phyloP scores from a whole-genome alignment of 1,284 basidiomycete genomes.

The Pholiota adiposa region DNA sequence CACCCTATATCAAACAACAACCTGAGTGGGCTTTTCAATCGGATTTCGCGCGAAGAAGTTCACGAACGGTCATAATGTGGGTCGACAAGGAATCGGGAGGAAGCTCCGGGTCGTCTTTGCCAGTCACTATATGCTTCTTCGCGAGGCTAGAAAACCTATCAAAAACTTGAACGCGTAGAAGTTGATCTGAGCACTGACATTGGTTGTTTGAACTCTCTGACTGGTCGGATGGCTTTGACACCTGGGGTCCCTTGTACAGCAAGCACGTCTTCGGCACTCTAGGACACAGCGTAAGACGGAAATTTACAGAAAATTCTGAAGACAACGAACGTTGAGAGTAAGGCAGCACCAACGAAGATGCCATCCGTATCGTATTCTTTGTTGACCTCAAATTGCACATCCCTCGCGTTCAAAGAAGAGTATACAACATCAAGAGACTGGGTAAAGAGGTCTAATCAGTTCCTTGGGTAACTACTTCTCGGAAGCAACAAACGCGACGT shows the following conservation, averaged over 20 bases:
- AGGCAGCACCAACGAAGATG: constrained; percentile 46
- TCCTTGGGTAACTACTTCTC: not conserved
- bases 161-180: not conserved
- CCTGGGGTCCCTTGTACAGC: constrained; percentile 36
- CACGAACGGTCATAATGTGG: constrained; percentile 42
- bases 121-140: constrained; percentile 33
- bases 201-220: constrained; percentile 36
- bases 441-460: not conserved
- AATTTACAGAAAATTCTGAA: not conserved
- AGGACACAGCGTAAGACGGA: not conserved
- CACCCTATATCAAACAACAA: constrained; percentile 34
- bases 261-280: constrained; percentile 35
- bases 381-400: constrained; percentile 38
- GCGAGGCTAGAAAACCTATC: constrained; percentile 31
- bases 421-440: constrained; percentile 42
- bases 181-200: constrained; percentile 27
- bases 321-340: constrained; percentile 30
- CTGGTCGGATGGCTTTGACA: constrained; percentile 43
- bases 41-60: not conserved
- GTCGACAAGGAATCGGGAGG: constrained; percentile 41
- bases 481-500: not conserved
- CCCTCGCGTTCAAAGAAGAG: constrained; percentile 35
- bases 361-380: constrained; percentile 43
- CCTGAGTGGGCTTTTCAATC: not conserved
- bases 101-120: constrained; percentile 38